Conservation (phyloP, 169 alveolate species). For the Plasmodium malariae region DNA sequence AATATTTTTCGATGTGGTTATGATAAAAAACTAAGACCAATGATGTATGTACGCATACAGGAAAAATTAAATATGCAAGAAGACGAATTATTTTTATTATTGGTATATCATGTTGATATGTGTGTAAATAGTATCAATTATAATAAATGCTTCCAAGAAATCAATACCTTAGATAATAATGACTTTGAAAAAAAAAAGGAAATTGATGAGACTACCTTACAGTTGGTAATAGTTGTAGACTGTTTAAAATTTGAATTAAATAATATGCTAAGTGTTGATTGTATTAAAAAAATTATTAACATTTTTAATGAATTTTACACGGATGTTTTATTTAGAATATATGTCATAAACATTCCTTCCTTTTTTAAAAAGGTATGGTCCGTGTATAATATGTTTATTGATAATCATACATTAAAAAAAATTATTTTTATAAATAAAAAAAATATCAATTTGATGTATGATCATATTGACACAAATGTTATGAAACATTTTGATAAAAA, state of each 20-base stretch:
- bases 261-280: constrained; percentile 64
- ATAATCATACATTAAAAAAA: constrained; percentile 73
- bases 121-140: constrained; percentile 54
- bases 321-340: constrained; percentile 58
- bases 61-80: constrained; percentile 65
- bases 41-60: constrained; percentile 48
- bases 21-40: constrained; percentile 40
- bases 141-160: constrained; percentile 9
- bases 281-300: constrained; percentile 67
- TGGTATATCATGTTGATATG: constrained; percentile 74
- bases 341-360: constrained; percentile 44
- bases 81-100: constrained; percentile 30
- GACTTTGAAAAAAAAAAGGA: background rate
- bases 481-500: constrained; percentile 51
- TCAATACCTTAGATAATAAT: background rate
- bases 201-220: constrained; percentile 31
- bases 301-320: constrained; percentile 69
- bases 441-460: constrained; percentile 69
- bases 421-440: constrained; percentile 66
- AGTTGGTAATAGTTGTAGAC: constrained; percentile 59
- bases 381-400: constrained; percentile 62
- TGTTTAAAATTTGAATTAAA: constrained; percentile 63
- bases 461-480: constrained; percentile 28
- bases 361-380: constrained; percentile 75
- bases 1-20: constrained; percentile 54